Conservation (phyloP, 495 filamentous ascomycete genomes). For the Bacidia gigantensis region DNA sequence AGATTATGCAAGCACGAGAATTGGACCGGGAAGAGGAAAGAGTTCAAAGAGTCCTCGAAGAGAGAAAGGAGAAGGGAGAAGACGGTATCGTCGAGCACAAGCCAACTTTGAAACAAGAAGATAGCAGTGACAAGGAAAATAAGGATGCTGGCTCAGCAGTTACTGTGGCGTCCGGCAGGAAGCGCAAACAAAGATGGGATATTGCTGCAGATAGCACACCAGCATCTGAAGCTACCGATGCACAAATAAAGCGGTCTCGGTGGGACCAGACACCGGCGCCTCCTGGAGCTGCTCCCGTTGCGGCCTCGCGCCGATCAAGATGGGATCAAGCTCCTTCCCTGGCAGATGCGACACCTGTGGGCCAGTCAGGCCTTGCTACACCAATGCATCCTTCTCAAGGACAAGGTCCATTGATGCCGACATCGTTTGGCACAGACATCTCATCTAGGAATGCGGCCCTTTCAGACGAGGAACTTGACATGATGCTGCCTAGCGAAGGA, state of each 20-base stretch:
- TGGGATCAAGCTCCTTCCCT: constrained; percentile 76
- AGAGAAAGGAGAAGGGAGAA: constrained; percentile 54
- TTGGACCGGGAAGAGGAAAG: constrained; percentile 90
- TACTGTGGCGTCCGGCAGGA: constrained; percentile 47
- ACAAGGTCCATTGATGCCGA: constrained; percentile 34
- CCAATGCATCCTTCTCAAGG: constrained; percentile 71
- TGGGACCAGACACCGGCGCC: constrained; percentile 81
- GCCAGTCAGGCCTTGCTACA: constrained; percentile 67
- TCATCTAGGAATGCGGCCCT: constrained; percentile 64
- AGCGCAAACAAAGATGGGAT: constrained; percentile 94
- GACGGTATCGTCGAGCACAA: constrained; percentile 45
- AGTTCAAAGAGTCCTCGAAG: constrained; percentile 65
- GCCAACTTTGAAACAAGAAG: constrained; percentile 55
- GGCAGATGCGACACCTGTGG: constrained; percentile 63
- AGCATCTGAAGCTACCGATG: constrained; percentile 33
- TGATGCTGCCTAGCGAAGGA: constrained; percentile 80
- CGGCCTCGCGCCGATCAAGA: constrained; percentile 56
- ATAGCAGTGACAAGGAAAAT: constrained; percentile 55
- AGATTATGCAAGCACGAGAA: constrained; percentile 83
- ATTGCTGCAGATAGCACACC: constrained; percentile 39
- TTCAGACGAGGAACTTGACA: constrained; percentile 87
- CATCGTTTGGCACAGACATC: constrained; percentile 66
- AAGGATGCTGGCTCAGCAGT: constrained; percentile 55
- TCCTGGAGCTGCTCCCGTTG: constrained; percentile 34
- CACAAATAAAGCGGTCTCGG: constrained; percentile 63